Conservation (phyloP, 2,329 filamentous ascomycete genomes). For the Trichoderma sp. region DNA sequence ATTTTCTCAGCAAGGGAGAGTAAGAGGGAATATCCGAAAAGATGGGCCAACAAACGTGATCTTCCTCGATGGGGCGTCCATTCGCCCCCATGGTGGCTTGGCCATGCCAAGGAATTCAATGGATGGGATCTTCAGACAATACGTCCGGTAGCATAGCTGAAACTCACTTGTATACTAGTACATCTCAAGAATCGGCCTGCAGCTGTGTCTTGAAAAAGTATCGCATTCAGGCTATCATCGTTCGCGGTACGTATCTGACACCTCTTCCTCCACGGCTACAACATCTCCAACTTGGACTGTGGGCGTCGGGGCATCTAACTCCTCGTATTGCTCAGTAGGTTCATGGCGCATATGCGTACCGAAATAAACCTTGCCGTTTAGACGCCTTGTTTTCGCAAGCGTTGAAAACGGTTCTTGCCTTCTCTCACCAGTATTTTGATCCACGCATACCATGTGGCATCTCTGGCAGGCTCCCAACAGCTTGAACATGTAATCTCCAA, state of each 20-base stretch:
- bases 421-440: constrained; percentile 77
- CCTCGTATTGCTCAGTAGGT: constrained; percentile 1
- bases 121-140: neutral
- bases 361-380: constrained; percentile 85
- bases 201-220: neutral
- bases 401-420: constrained; percentile 87
- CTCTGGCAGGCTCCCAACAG: constrained; percentile 82
- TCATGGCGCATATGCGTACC: constrained; percentile 73
- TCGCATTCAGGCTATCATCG: neutral
- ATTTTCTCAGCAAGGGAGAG: neutral
- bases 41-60: neutral
- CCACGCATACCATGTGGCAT: constrained; percentile 95
- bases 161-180: neutral
- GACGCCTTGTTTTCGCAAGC: constrained; percentile 80
- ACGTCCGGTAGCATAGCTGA: neutral
- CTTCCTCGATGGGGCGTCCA: neutral
- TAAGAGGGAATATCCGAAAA: neutral
- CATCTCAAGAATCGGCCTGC: neutral
- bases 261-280: constrained; percentile 33
- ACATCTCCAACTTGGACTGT: constrained; percentile 55
- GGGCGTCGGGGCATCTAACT: constrained; percentile 33
- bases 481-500: constrained; percentile 66
- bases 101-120: neutral
- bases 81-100: neutral
- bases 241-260: neutral